phyloP scores from a whole-genome alignment of 2,329 filamentous ascomycete species.

The Cladophialophora chaetospira region DNA sequence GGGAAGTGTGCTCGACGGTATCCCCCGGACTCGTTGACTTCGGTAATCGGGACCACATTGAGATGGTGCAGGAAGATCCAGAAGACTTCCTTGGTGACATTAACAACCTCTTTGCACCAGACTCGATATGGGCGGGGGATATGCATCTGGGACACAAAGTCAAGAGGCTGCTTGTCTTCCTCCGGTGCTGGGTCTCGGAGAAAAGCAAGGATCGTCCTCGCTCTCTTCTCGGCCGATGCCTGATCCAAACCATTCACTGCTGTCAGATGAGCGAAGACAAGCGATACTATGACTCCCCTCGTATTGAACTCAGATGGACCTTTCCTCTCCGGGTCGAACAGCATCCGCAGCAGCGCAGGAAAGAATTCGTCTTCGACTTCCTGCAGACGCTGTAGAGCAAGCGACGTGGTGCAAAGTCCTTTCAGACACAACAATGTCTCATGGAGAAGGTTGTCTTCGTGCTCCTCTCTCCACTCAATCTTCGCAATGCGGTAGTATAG shows the following conservation, averaged over 20 bases:
- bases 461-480: conserved; percentile 96
- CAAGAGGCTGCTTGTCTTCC: conserved; percentile 74
- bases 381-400: conserved; percentile 78
- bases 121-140: conserved; percentile 84
- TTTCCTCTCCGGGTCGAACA: conserved; percentile 98
- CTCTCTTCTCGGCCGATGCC: conserved; percentile 66
- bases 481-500: conserved; percentile 89
- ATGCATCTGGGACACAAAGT: conserved; percentile 88
- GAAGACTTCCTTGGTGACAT: conserved; percentile 96
- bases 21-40: conserved; percentile 37
- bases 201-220: conserved; percentile 73
- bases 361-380: conserved; percentile 80
- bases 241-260: conserved; percentile 53
- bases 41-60: conserved; percentile 70
- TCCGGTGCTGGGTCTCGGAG: conserved; percentile 76
- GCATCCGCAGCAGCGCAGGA: conserved; percentile 79
- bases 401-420: conserved; percentile 86
- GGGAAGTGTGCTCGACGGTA: conserved; percentile 71
- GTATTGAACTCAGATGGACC: conserved; percentile 96
- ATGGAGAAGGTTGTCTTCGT: conserved; percentile 89
- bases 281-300: conserved; percentile 81
- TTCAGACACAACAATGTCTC: conserved; percentile 92
- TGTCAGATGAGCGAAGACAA: conserved; percentile 86
- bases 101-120: conserved; percentile 90
- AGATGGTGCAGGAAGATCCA: conserved; percentile 98